Percentiles rank a stretch among this genome's conserved stretches.
Evolutionary conservation across 768 basidiomycete species (phyloP).

Genomic region (Pleurotus salmoneostramineus): DNA sequence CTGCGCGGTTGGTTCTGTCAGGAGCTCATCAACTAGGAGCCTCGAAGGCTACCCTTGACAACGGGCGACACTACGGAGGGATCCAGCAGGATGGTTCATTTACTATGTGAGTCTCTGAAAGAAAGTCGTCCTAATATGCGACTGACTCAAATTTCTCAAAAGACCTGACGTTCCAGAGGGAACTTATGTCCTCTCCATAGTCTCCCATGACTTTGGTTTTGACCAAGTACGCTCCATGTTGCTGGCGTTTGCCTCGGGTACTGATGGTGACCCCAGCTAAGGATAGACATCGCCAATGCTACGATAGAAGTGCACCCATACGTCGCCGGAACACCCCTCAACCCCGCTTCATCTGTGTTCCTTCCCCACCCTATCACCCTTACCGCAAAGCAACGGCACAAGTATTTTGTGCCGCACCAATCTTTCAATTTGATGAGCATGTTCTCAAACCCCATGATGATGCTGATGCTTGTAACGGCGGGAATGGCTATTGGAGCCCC

Average conservation of each 20-base stretch:
- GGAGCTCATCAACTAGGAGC: constrained; percentile 42
- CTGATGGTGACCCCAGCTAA: constrained; percentile 40
- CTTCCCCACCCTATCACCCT: constrained; percentile 63
- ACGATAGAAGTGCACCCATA: constrained; percentile 55
- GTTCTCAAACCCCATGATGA: constrained; percentile 83
- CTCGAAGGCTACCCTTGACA: constrained; percentile 58
- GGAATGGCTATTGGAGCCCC: constrained; percentile 70
- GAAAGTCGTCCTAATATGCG: no score
- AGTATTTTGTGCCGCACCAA: constrained; percentile 65
- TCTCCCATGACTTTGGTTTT: constrained; percentile 64
- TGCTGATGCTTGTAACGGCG: constrained; percentile 68
- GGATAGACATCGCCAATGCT: constrained; percentile 56
- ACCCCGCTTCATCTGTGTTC: constrained; percentile 48
- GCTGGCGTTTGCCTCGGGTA: not conserved
- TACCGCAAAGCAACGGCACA: constrained; percentile 48
- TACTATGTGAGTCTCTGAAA: constrained; percentile 47
- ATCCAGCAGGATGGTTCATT: constrained; percentile 60
- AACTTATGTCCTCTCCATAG: constrained; percentile 64
- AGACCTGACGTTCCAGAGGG: constrained; percentile 71
- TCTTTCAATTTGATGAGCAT: constrained; percentile 73
- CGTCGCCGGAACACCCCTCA: constrained; percentile 63
- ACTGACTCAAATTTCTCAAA: not conserved
- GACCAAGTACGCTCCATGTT: constrained; percentile 49
- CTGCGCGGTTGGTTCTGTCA: constrained; percentile 13
- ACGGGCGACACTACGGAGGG: constrained; percentile 48